Base-by-base conservation (phyloP, 805 yeast species). In the Lipomyces spencermartinsiae region DNA sequence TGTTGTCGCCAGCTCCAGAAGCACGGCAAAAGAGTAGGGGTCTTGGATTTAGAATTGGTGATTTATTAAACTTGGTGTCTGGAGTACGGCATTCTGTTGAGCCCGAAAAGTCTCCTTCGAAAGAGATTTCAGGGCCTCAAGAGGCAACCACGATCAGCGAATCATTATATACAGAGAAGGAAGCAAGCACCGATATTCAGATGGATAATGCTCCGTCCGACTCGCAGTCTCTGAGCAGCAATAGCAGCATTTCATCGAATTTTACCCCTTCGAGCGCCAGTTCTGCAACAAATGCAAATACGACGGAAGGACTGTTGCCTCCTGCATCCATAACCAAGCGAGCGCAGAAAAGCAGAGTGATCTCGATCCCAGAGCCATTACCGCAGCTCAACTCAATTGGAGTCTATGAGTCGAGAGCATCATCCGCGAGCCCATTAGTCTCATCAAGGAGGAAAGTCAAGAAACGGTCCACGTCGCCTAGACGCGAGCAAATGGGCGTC, bases 351-450 rank as follows among this genome's bases (percentile, higher is more conserved):
- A 53, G 16, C n/a, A 14, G 56, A 53, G 16, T 31, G 34, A 25
- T 25, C 31, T 25, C 34, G 12, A 25, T 25, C 34, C 34, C 56
- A 7, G 34, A 53, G 56, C 34, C 56, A 53, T 53, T 25, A 4
- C 31, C 33, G 9, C 34, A 53, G 56, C 31, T 25, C 54, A 22
- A 49, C 54, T 19, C 29, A 49, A 49, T 37, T 43, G 49, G 49
- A n/a, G 16, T 43, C 22, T 43, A 43, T n/a, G 56, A 53, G 56
- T 31, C 56, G n/a, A 53, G 56, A 53, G 56, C 34, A 53, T 53
- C 34, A 10, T 53, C 56, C 9, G 34, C 35, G 9, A 43, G 49
- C 49, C 49, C 49, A 43, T 16, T 43, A 1, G 49, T 43, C 8
- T 43, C 49, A n/a, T 16, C 22, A 16, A 43, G 49, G 22, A 16